Conservation (phyloP, 345 rosid species). For the Populus alba region DNA sequence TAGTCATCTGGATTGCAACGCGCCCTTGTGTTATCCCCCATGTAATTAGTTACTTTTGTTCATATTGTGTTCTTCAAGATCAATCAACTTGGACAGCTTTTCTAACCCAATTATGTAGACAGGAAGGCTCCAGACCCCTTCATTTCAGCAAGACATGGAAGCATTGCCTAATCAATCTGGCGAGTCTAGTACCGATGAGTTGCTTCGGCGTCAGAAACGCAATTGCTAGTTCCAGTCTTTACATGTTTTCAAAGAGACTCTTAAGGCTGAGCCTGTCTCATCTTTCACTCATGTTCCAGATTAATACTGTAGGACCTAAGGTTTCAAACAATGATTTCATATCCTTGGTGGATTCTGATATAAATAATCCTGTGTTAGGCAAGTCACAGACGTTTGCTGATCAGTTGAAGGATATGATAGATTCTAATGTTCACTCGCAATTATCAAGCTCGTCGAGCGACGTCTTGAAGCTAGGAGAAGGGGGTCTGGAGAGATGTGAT, state of each 20-base stretch:
- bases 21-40: slow-evolving; percentile 30
- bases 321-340: background rate
- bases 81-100: slow-evolving; percentile 7
- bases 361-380: slow-evolving; percentile 15
- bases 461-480: slow-evolving; percentile 6
- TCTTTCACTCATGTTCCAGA: slow-evolving; percentile 49
- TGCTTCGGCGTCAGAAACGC: slow-evolving; percentile 62
- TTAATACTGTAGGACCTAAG: slow-evolving; percentile 32
- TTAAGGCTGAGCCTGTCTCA: slow-evolving; percentile 50
- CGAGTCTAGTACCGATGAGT: slow-evolving; percentile 48
- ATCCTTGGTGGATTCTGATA: slow-evolving; percentile 39
- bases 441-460: slow-evolving; percentile 6
- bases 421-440: slow-evolving; percentile 20
- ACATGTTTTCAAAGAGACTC: slow-evolving; percentile 36
- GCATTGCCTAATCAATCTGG: slow-evolving; percentile 59
- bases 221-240: slow-evolving; percentile 40
- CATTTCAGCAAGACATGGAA: slow-evolving; percentile 57
- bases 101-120: slow-evolving; percentile 57
- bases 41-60: slow-evolving; percentile 37
- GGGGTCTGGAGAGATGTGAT: background rate
- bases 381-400: slow-evolving; percentile 11
- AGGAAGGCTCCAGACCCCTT: slow-evolving; percentile 45
- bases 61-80: background rate
- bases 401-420: slow-evolving; percentile 38
- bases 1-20: slow-evolving; percentile 33